These are phyloP conservation scores for Solanum habrochaites DNA, from an alignment of 257 asterid genomes.

Conservation along the genomic window DNA sequence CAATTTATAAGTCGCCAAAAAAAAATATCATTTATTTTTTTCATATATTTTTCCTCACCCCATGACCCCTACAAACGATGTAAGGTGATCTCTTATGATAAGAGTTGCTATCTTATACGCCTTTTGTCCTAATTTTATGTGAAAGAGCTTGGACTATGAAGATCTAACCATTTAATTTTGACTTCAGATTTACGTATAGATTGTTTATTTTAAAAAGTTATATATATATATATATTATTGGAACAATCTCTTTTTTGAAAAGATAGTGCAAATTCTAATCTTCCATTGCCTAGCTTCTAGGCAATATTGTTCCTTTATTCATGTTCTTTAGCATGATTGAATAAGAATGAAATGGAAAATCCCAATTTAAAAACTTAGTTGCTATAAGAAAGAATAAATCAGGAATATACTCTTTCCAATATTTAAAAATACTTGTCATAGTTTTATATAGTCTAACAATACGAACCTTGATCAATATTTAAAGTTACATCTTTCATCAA, in stretches of 20 bases:
- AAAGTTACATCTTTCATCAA: too few species aligned
- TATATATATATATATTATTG: not conserved
- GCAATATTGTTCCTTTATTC: not conserved
- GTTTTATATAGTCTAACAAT: too few species aligned
- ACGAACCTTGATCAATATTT: too few species aligned
- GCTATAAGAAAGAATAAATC: not conserved
- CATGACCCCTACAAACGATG: not conserved
- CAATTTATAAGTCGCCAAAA: too few species aligned
- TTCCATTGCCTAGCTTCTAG: not conserved
- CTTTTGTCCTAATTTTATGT: not conserved
- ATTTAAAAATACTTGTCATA: too few species aligned
- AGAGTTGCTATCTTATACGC: not conserved
- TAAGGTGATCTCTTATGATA: not conserved
- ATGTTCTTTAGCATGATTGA: not conserved
- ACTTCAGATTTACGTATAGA: too few species aligned
- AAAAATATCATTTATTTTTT: too few species aligned
- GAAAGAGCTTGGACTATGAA: not conserved
- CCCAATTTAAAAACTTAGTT: not conserved
- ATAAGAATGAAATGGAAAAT: not conserved
- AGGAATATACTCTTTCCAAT: not conserved
- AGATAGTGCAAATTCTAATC: not conserved
- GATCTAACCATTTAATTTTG: not conserved
- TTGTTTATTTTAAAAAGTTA: too few species aligned
- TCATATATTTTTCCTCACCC: not conserved
- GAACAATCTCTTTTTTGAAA: not conserved